phyloP scores from a whole-genome alignment of 768 basidiomycete genomes.

The Hypholoma sublateritium region DNA sequence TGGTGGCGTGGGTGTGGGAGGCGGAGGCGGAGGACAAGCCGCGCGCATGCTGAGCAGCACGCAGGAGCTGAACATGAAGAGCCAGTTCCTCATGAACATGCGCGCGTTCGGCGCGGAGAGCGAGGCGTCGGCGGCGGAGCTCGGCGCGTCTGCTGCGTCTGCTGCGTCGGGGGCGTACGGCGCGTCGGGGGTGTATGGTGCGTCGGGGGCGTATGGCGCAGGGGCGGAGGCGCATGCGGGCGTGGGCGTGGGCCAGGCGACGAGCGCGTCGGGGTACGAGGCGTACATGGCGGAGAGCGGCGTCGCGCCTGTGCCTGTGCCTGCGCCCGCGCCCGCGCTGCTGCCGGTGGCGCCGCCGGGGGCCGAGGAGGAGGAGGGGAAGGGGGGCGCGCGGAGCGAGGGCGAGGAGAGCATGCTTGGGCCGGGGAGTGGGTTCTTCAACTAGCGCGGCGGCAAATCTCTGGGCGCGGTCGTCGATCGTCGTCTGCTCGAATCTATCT shows the following conservation, averaged over 20 bases:
- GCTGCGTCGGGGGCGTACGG: not conserved
- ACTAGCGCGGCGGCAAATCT: constrained; percentile 11
- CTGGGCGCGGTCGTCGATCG: not conserved
- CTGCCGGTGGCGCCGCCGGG: no score
- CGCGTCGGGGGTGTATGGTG: not conserved
- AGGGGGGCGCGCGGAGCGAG: constrained; percentile 11
- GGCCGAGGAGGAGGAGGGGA: not conserved
- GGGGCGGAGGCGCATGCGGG: not conserved
- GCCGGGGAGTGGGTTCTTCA: constrained; percentile 28
- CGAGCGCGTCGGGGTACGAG: not conserved
- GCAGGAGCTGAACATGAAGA: constrained; percentile 43
- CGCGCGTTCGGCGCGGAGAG: constrained; percentile 12
- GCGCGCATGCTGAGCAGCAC: constrained; percentile 34
- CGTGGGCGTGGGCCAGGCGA: no score
- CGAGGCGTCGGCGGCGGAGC: constrained; percentile 6
- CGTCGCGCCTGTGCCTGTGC: no score
- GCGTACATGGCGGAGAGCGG: not conserved
- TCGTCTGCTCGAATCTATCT: no score
- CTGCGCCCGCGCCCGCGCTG: no score
- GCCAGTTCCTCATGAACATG: constrained; percentile 30
- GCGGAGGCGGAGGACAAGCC: no score
- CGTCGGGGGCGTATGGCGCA: constrained; percentile 1
- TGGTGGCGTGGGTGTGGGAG: no score
- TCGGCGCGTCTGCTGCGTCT: not conserved
- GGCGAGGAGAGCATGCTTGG: constrained; percentile 22